Conservation (phyloP, 768 basidiomycete species). For the Phaeotremella skinneri region DNA sequence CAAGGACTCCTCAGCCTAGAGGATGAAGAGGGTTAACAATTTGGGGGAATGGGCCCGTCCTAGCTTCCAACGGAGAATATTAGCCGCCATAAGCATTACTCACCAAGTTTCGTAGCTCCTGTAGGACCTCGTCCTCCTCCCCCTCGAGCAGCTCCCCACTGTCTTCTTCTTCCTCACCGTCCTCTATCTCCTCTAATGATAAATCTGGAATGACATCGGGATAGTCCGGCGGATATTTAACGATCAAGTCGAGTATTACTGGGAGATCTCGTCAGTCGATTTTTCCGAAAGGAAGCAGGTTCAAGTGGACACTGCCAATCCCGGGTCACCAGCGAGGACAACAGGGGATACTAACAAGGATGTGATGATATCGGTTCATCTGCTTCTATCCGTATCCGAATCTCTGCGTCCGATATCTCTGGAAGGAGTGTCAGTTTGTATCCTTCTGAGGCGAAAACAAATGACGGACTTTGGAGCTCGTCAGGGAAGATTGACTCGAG, state of each 20-base stretch:
- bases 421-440: conserved; percentile 51
- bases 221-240: conserved; percentile 77
- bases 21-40: neutral
- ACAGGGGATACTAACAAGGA: conserved; percentile 53
- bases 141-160: conserved; percentile 55
- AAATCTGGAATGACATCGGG: conserved; percentile 79
- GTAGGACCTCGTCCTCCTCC: conserved; percentile 60
- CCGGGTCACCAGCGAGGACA: neutral
- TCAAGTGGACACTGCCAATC: no score
- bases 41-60: neutral
- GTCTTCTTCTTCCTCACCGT: conserved; percentile 57
- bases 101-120: conserved; percentile 62
- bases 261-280: conserved; percentile 18
- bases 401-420: conserved; percentile 80
- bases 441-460: neutral
- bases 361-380: conserved; percentile 69
- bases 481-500: conserved; percentile 94
- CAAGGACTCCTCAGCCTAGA: conserved; percentile 47
- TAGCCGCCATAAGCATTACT: no score
- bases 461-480: conserved; percentile 80
- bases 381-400: conserved; percentile 82
- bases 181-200: conserved; percentile 62
- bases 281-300: neutral
- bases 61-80: no score
- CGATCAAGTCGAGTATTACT: conserved; percentile 73